Conservation (phyloP, 2,329 filamentous ascomycete genomes). For the Aspergillus tamarii region DNA sequence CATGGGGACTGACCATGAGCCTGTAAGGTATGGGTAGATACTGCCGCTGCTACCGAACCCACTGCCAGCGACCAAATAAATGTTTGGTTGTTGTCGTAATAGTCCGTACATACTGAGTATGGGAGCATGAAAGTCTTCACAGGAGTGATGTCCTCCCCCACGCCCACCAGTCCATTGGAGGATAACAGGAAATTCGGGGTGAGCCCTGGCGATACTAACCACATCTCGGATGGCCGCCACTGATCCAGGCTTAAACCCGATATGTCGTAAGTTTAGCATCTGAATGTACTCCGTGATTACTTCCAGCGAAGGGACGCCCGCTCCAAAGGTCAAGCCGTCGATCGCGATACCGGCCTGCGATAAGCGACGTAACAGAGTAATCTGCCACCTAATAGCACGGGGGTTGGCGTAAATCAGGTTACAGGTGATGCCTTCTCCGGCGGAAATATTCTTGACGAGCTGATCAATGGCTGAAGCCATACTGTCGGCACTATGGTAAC, state of each 20-base stretch:
- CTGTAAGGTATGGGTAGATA: slow-evolving; percentile 89
- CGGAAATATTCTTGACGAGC: slow-evolving; percentile 66
- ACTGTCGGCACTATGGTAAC: slow-evolving; percentile 51
- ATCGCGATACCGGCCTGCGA: slow-evolving; percentile 81
- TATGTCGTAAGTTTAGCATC: slow-evolving; percentile 89
- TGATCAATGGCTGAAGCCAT: slow-evolving; percentile 52
- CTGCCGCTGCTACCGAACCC: slow-evolving; percentile 89
- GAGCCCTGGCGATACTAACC: slow-evolving; percentile 92
- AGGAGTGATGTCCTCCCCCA: slow-evolving; percentile 92
- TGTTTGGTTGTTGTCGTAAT: slow-evolving; percentile 72
- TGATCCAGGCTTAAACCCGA: slow-evolving; percentile 91
- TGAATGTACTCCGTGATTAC: slow-evolving; percentile 92
- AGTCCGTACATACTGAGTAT: slow-evolving; percentile 85
- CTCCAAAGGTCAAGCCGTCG: slow-evolving; percentile 87
- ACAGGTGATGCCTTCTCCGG: slow-evolving; percentile 58
- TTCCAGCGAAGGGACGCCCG: slow-evolving; percentile 90
- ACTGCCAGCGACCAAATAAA: slow-evolving; percentile 86
- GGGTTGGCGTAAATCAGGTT: slow-evolving; percentile 60
- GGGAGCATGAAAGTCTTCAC: slow-evolving; percentile 92
- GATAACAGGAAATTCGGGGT: slow-evolving; percentile 88
- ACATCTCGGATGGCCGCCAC: slow-evolving; percentile 84
- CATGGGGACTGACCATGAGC: slow-evolving; percentile 82
- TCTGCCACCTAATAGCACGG: slow-evolving; percentile 57
- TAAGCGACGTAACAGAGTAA: slow-evolving; percentile 53
- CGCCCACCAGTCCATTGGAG: slow-evolving; percentile 94